Evolutionary conservation across 163 green algal genomes (phyloP).

Genomic region (Coccomyxa subellipsoidea): DNA sequence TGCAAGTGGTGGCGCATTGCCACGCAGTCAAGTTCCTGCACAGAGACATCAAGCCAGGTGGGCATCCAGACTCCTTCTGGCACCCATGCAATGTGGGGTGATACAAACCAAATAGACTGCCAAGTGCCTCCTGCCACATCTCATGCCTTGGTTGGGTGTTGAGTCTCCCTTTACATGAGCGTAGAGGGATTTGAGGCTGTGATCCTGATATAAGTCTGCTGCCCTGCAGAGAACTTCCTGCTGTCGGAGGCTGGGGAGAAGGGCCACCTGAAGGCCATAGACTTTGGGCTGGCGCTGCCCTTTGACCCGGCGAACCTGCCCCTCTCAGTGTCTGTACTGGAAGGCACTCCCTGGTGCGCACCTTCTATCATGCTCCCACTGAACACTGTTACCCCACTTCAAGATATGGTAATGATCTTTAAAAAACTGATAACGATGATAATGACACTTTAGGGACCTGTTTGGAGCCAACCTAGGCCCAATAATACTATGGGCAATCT

Average conservation of each 20-base stretch:
- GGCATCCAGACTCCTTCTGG: not conserved
- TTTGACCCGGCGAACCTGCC: constrained; percentile 57
- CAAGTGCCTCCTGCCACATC: too few species aligned
- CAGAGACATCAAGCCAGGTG: constrained; percentile 82
- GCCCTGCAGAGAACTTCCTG: constrained; percentile 79
- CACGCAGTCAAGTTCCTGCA: constrained; percentile 82
- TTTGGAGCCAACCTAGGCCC: too few species aligned
- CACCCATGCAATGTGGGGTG: not conserved
- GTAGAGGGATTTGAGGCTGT: too few species aligned
- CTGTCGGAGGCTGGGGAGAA: constrained; percentile 65
- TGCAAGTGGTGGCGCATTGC: constrained; percentile 85
- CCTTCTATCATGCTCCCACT: not conserved
- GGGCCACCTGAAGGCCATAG: constrained; percentile 86
- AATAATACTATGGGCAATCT: too few species aligned
- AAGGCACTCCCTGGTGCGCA: constrained; percentile 80
- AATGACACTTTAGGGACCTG: too few species aligned
- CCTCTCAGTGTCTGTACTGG: constrained; percentile 69
- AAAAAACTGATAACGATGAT: too few species aligned
- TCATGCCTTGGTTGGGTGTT: too few species aligned
- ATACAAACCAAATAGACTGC: too few species aligned
- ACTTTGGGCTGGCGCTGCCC: constrained; percentile 81
- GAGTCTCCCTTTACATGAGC: too few species aligned
- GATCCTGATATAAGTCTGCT: too few species aligned
- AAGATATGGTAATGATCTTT: too few species aligned
- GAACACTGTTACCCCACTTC: too few species aligned